Conservation (phyloP, 2,329 filamentous ascomycete species). For the Hymenoscyphus repandus region DNA sequence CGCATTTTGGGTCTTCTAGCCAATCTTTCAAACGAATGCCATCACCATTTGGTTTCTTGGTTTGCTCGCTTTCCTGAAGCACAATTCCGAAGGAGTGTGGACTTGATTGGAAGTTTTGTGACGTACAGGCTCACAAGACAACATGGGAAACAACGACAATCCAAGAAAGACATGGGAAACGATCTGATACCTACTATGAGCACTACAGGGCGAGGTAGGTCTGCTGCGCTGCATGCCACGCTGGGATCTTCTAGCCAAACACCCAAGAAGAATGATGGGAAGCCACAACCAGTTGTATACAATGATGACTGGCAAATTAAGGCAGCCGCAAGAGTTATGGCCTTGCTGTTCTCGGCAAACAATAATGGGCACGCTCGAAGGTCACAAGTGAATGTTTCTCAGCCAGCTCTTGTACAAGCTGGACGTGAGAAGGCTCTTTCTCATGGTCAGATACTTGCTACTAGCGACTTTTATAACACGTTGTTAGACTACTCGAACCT, state of each 20-base stretch:
- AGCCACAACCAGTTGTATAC: conserved; percentile 57
- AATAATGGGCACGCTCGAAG: conserved; percentile 43
- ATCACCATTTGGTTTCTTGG: conserved; percentile 74
- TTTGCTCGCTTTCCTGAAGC: conserved; percentile 63
- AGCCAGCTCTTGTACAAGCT: conserved; percentile 35
- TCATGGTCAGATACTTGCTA: conserved; percentile 66
- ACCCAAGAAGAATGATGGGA: conserved; percentile 50
- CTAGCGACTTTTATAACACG: conserved; percentile 83
- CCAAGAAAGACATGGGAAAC: conserved; percentile 54
- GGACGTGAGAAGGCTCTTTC: conserved; percentile 38
- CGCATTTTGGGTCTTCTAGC: conserved; percentile 75
- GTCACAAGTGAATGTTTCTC: conserved; percentile 32
- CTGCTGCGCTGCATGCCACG: conserved; percentile 71
- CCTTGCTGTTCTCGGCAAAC: conserved; percentile 78
- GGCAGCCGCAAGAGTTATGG: conserved; percentile 73
- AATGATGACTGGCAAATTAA: conserved; percentile 86
- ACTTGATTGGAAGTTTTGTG: conserved; percentile 72
- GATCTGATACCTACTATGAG: conserved; percentile 71
- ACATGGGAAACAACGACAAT: conserved; percentile 59
- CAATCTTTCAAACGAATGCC: conserved; percentile 69
- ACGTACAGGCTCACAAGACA: conserved; percentile 73
- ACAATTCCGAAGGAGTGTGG: conserved; percentile 68
- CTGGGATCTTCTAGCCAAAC: conserved; percentile 49
- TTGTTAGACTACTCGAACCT: conserved; percentile 83
- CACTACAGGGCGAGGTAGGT: conserved; percentile 52